Evolutionary conservation across 2,329 filamentous ascomycete genomes (phyloP), one percentile per base, ranked within the genome.

Genomic region (Rutstroemia sp.): DNA sequence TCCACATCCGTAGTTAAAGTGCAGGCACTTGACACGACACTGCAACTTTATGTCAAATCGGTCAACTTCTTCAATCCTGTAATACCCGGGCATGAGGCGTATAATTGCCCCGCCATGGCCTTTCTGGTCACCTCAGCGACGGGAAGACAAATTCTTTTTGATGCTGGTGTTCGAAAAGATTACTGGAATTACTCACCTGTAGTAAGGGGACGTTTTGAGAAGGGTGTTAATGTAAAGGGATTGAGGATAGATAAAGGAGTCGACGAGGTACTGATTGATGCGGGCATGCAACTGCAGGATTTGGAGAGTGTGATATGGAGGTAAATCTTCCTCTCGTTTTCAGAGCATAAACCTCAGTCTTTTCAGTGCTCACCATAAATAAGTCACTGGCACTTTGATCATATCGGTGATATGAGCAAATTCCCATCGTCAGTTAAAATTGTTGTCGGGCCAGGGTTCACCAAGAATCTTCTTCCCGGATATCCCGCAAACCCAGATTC

Each of bases 361-460:
- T 12, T 19, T 2, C 18, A 12, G 16, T n/a, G 4, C 39, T 42
- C 39, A 42, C 39, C 8, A 42, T 19, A 49, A 1, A 19, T 10
- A 19, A 74, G 74, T 48, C 77, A 79, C 59, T 76, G 72, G 68
- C 74, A 77, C 59, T 77, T 71, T 66, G 79, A 82, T 62, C 80
- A 82, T 55, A 75, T 73, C 7, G 80, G 79, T 0, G 75, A 81
- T 54, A 70, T 73, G 0, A 71, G 73, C 0, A 69, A 65, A 0
- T 82, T 82, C 51, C 76, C 77, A 0, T 1, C 61, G 0, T 66
- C 62, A 1, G 78, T 77, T 0, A 70, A 75, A 8, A 61, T 83
- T 0, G 62, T 82, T 41, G 77, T 81, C 3, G 80, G 80, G 0
- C 74, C 78, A 0, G 79, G 79, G 0, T 77, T 81, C 65, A 76